Base-by-base conservation (phyloP, 345 rosid genomes). In the Angophora floribunda region DNA sequence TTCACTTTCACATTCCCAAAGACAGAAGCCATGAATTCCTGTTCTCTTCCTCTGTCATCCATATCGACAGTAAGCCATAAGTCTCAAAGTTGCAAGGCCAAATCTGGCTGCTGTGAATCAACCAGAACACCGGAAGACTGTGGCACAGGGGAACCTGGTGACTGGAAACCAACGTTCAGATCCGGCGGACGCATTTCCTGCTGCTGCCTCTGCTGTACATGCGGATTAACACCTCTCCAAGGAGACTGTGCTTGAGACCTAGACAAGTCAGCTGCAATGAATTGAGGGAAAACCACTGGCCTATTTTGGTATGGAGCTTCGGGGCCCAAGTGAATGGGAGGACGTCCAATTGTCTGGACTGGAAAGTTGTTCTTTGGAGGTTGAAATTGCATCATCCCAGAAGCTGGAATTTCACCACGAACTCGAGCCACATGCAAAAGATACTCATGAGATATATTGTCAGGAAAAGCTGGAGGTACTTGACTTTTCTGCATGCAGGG, bases 71-170 rank as follows among this genome's bases (percentile, higher is more conserved):
- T 75, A 75, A 41, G 84, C 49, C 82, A 36, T 36, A 49, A 75
- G 87, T 32, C 61, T 94, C 92, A 96, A 53, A 98, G 98, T 89
- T 98, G 98, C 92, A 97, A 89, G 85, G 99, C 99, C 87, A 98
- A 90, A 92, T 97, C 99, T 70, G 99, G 99, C 92, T 97, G 99
- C 91, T 95, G 98, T 7, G 97, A 94, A 89, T 98, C 97, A 45
- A 94, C 93, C 87, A 91, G 90, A 61, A 94, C 94, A 88, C 98
- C 94, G 32, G 98, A 94, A 89, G 97, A 94, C 63, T 95, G 98
- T 85, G 91, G 96, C 52, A 88, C 95, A 9, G 99, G 99, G 88
- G 99, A 97, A 36, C 95, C 97, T 36, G 98, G 97, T 63, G 98
- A 95, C 86, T 96, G 98, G 90, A 95, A 96, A 67, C 98, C 94